phyloP scores from a whole-genome alignment of 2,329 filamentous ascomycete genomes.

The Trichoderma lentiforme region DNA sequence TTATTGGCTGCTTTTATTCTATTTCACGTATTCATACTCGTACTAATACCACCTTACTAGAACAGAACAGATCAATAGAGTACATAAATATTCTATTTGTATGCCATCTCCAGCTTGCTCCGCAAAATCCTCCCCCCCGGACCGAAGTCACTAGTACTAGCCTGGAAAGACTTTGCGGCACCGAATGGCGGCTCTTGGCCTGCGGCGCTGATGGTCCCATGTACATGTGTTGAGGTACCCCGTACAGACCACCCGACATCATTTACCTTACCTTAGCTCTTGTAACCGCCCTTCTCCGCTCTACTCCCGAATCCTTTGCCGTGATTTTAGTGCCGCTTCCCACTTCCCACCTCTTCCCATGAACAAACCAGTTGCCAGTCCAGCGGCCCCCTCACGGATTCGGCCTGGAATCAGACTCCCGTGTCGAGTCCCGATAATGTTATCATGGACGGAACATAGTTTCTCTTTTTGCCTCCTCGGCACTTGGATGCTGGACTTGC shows the following conservation, averaged over 20 bases:
- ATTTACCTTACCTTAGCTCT: not conserved
- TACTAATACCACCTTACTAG: not conserved
- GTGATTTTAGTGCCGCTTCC: slow-evolving; percentile 17
- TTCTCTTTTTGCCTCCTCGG: not conserved
- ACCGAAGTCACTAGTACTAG: not conserved
- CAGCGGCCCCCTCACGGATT: not conserved
- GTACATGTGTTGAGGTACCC: not conserved
- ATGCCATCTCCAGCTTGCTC: not conserved
- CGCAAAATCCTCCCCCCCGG: not conserved
- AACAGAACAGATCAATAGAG: not conserved
- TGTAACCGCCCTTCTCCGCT: not conserved
- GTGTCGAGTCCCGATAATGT: not conserved
- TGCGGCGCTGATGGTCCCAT: not conserved
- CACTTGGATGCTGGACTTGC: not conserved
- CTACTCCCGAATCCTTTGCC: slow-evolving; percentile 17
- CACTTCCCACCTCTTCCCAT: not conserved
- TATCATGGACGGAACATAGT: not conserved
- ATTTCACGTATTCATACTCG: not conserved
- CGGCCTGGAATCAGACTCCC: not conserved
- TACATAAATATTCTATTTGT: not conserved
- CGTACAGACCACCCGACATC: not conserved
- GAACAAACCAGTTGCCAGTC: not conserved
- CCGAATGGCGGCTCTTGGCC: not conserved
- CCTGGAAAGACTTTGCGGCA: not conserved
- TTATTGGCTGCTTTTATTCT: not conserved